Evolutionary conservation across 352 stramenopile species (phyloP).

Genomic region (Phytopythium boreale): DNA sequence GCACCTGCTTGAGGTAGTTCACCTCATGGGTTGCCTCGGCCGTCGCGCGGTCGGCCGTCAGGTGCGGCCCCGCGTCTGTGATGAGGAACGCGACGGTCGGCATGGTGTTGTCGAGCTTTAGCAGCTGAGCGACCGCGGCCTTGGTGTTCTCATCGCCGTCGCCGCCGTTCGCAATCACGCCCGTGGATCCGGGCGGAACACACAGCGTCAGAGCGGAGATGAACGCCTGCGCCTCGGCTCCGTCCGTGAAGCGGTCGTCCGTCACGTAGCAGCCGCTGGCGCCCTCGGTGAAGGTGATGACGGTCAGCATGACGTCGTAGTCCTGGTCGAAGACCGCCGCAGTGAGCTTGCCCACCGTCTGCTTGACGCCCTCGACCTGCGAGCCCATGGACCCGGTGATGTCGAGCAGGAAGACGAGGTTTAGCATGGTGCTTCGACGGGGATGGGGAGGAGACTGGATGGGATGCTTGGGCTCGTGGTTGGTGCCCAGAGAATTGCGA

Average conservation of each 20-base stretch:
- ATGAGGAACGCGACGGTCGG: slow-evolving; percentile 68
- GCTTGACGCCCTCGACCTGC: slow-evolving; percentile 53
- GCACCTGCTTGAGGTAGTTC: slow-evolving; percentile 39
- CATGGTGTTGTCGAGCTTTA: slow-evolving; percentile 43
- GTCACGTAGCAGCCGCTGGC: slow-evolving; percentile 54
- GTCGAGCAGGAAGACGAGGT: slow-evolving; percentile 69
- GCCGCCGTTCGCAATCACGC: slow-evolving; percentile 40
- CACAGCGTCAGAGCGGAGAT: slow-evolving; percentile 42
- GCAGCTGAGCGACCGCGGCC: slow-evolving; percentile 46
- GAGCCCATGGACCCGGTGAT: slow-evolving; percentile 72
- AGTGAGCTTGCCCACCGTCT: slow-evolving; percentile 50
- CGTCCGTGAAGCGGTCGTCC: slow-evolving; percentile 59
- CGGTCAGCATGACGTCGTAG: slow-evolving; percentile 56
- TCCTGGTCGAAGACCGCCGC: slow-evolving; percentile 48
- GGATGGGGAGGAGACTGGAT: background rate
- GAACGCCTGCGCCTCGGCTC: slow-evolving; percentile 33
- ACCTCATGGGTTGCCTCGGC: slow-evolving; percentile 38
- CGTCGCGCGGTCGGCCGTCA: slow-evolving; percentile 30
- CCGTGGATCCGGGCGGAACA: slow-evolving; percentile 27
- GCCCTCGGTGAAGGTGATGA: slow-evolving; percentile 71
- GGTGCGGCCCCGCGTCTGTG: slow-evolving; percentile 54
- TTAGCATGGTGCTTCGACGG: slow-evolving; percentile 38
- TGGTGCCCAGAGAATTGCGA: background rate
- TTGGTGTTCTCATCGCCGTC: slow-evolving; percentile 74
- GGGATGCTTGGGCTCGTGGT: background rate